A percentile compares a stretch with the other conserved stretches of the same genome.
These are phyloP conservation scores for Calocybe gangraenosa DNA, from an alignment of 768 basidiomycete genomes.

Conservation along the genomic window DNA sequence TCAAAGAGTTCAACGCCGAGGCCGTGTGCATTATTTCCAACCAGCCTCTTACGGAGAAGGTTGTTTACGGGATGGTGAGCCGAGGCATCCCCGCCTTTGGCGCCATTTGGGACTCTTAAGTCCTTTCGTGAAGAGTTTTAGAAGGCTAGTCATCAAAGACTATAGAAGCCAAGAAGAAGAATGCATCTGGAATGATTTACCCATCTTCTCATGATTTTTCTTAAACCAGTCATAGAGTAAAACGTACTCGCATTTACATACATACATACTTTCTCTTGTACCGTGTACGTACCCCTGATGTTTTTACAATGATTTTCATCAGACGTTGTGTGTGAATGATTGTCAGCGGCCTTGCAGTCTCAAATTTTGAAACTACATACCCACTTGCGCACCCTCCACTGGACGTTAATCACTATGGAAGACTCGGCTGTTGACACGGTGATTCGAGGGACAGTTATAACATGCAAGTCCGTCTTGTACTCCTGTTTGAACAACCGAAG, in stretches of 20 bases:
- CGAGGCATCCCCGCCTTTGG: conserved; percentile 58
- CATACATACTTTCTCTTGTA: too few relatives aligned
- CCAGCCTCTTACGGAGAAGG: conserved; percentile 50
- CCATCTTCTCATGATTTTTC: too few relatives aligned
- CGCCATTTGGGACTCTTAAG: conserved; percentile 49
- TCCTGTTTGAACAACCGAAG: conserved; percentile 17
- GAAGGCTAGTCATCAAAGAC: too few relatives aligned
- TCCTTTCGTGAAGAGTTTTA: too few relatives aligned
- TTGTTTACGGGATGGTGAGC: conserved; percentile 60
- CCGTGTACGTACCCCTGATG: too few relatives aligned
- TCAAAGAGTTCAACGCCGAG: conserved; percentile 45
- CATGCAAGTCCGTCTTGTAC: conserved; percentile 75
- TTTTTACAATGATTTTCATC: too few relatives aligned
- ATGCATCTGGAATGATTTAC: too few relatives aligned
- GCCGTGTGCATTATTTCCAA: conserved; percentile 61
- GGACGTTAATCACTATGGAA: conserved; percentile 21
- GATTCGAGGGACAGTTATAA: conserved; percentile 52
- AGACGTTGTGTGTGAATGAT: conserved; percentile 9
- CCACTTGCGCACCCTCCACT: too few relatives aligned
- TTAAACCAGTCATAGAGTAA: background rate
- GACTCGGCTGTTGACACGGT: conserved; percentile 37
- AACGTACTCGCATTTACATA: background rate
- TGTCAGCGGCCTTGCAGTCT: too few relatives aligned
- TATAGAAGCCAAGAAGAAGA: too few relatives aligned
- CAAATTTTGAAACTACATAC: too few relatives aligned